Conservation (phyloP, 2,329 filamentous ascomycete genomes). For the Fusarium temperatum region DNA sequence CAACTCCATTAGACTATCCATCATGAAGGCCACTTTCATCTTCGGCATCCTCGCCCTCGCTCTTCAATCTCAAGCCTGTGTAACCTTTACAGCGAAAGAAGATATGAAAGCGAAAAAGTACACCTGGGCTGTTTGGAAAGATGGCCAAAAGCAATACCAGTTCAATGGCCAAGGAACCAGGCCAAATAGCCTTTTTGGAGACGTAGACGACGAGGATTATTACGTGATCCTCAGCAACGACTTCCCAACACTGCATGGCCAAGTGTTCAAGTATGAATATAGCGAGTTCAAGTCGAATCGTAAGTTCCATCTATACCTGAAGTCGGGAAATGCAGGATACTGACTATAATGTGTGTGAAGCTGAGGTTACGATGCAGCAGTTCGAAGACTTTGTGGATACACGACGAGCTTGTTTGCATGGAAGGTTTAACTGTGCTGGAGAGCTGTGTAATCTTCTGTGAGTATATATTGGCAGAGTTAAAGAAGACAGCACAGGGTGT, state of each 20-base stretch:
- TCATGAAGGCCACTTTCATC: neutral
- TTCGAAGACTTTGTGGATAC: neutral
- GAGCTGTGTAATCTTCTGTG: neutral
- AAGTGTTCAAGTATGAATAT: no score
- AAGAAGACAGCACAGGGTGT: neutral
- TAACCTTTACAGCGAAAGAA: neutral
- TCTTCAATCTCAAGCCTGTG: neutral
- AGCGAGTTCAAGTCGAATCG: no score
- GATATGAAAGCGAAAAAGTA: neutral
- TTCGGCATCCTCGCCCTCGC: neutral
- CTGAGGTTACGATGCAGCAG: neutral
- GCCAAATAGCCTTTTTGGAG: neutral
- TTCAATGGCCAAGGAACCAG: neutral
- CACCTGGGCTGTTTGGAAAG: neutral
- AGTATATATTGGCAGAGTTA: neutral
- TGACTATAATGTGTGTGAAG: neutral
- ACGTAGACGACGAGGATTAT: neutral
- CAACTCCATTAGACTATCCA: neutral
- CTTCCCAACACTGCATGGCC: no score
- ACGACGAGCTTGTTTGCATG: neutral
- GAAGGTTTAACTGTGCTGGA: neutral
- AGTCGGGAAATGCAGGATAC: neutral
- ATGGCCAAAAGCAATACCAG: neutral
- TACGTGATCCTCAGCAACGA: no score
- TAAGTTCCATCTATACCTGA: rapidly evolving